A percentile compares a stretch with the other conserved stretches of the same genome.
Conservation (phyloP, 495 filamentous ascomycete species). For the Talaromyces borbonicus region DNA sequence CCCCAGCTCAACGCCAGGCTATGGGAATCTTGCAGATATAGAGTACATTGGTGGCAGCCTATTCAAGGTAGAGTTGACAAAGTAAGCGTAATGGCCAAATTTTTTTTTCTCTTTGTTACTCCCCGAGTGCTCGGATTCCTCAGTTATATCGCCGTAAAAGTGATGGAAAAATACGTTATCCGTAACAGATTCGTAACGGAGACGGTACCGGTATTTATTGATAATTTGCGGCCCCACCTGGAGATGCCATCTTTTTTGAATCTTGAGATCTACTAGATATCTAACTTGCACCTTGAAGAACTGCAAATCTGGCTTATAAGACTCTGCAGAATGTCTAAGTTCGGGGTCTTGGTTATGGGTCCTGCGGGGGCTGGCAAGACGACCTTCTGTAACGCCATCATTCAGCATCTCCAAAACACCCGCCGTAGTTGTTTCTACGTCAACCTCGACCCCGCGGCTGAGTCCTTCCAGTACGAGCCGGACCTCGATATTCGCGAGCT, state of each 20-base stretch:
- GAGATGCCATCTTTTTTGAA: slow-evolving; percentile 5
- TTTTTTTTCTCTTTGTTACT: no score
- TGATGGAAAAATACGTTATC: no score
- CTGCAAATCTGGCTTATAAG: not conserved
- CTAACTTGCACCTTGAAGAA: no score
- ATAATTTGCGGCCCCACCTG: not conserved
- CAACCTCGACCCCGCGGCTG: slow-evolving; percentile 94
- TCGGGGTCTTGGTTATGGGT: slow-evolving; percentile 88
- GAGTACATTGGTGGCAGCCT: no score
- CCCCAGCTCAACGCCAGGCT: no score
- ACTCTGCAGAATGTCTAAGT: slow-evolving; percentile 71
- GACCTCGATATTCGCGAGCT: slow-evolving; percentile 96
- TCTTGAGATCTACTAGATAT: no score
- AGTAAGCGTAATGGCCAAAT: no score
- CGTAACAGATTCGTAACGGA: no score
- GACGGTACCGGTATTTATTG: not conserved
- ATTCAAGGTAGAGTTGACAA: not conserved
- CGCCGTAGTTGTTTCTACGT: slow-evolving; percentile 91
- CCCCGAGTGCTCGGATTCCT: no score
- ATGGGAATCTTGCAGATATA: no score
- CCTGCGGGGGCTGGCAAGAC: slow-evolving; percentile 87
- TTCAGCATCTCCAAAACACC: slow-evolving; percentile 81
- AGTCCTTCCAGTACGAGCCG: slow-evolving; percentile 81
- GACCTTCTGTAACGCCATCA: slow-evolving; percentile 88
- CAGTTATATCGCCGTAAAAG: no score